A percentile compares a stretch with the other conserved stretches of the same genome.
Conservation (phyloP, 2,329 filamentous ascomycete genomes). For the Apiospora kogelbergensis region DNA sequence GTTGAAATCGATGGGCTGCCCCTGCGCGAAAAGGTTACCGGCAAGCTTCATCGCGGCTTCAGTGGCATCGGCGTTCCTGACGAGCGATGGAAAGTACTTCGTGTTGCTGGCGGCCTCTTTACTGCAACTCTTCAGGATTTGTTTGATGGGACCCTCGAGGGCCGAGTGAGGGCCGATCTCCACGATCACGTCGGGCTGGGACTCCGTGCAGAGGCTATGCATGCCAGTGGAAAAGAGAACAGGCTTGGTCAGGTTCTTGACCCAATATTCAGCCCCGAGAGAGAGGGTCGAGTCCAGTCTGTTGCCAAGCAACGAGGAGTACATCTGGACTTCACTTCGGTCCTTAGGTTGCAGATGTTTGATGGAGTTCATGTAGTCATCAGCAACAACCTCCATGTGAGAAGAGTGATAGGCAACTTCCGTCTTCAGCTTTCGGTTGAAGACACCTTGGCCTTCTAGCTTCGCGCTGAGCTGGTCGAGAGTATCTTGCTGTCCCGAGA, state of each 20-base stretch:
- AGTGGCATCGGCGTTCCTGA: constrained; percentile 20
- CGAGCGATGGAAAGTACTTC: constrained; percentile 27
- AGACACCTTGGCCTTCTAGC: constrained; percentile 21
- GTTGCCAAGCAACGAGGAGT: constrained; percentile 10
- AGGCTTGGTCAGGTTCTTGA: constrained; percentile 10
- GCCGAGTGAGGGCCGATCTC: constrained; percentile 10
- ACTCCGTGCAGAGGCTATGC: not conserved
- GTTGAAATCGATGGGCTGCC: constrained; percentile 26
- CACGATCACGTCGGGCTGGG: constrained; percentile 2
- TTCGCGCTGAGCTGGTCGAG: constrained; percentile 20
- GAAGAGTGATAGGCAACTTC: constrained; percentile 34
- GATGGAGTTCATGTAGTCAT: constrained; percentile 14
- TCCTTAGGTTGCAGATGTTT: not conserved
- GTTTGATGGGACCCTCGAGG: constrained; percentile 10
- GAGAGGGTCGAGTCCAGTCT: constrained; percentile 6
- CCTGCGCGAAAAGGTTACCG: constrained; percentile 29
- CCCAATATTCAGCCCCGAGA: constrained; percentile 1
- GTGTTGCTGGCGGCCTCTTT: not conserved
- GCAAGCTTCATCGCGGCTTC: constrained; percentile 25
- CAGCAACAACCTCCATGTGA: constrained; percentile 27
- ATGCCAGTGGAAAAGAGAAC: constrained; percentile 9
- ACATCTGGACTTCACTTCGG: constrained; percentile 12
- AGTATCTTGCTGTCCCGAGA: constrained; percentile 28
- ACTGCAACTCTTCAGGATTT: not conserved
- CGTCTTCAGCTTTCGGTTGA: constrained; percentile 27